A percentile compares a stretch with the other conserved stretches of the same genome.
phyloP scores from a whole-genome alignment of 2,329 filamentous ascomycete species.

The Scopulariopsis brevicaulis region DNA sequence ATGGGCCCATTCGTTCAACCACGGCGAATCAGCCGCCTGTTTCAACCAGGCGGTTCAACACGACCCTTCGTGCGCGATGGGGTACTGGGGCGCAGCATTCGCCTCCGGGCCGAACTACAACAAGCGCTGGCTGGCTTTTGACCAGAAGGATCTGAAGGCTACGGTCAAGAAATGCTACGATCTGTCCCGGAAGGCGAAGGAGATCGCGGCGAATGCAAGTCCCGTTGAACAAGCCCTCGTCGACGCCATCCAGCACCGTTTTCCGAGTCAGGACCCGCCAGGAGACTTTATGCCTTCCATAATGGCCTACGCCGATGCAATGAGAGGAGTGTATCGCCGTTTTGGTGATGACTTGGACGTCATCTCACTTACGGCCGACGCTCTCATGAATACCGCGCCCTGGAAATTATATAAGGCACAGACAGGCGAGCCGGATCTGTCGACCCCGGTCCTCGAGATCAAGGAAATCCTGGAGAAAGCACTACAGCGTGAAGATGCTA shows the following conservation, averaged over 20 bases:
- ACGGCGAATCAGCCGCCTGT: slow-evolving; percentile 56
- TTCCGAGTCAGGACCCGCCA: slow-evolving; percentile 36
- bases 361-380: slow-evolving; percentile 24
- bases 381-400: slow-evolving; percentile 35
- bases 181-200: slow-evolving; percentile 32
- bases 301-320: slow-evolving; percentile 25
- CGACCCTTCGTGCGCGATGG: slow-evolving; percentile 48
- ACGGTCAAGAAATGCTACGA: not conserved
- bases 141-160: slow-evolving; percentile 33
- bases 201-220: slow-evolving; percentile 19
- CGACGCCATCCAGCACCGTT: slow-evolving; percentile 40
- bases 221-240: slow-evolving; percentile 36
- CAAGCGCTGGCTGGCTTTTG: slow-evolving; percentile 66
- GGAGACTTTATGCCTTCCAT: slow-evolving; percentile 45
- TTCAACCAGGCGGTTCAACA: slow-evolving; percentile 44
- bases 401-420: slow-evolving; percentile 30
- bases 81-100: slow-evolving; percentile 61
- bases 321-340: slow-evolving; percentile 21
- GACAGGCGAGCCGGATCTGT: slow-evolving; percentile 17
- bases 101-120: slow-evolving; percentile 64
- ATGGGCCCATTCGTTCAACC: slow-evolving; percentile 69
- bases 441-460: slow-evolving; percentile 6
- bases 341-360: slow-evolving; percentile 28
- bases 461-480: slow-evolving; percentile 26
- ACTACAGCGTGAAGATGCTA: slow-evolving; percentile 33